These are phyloP conservation scores for Nymphaea colorata DNA, from an alignment of 164 flowering plant species.

Conservation along the genomic window DNA sequence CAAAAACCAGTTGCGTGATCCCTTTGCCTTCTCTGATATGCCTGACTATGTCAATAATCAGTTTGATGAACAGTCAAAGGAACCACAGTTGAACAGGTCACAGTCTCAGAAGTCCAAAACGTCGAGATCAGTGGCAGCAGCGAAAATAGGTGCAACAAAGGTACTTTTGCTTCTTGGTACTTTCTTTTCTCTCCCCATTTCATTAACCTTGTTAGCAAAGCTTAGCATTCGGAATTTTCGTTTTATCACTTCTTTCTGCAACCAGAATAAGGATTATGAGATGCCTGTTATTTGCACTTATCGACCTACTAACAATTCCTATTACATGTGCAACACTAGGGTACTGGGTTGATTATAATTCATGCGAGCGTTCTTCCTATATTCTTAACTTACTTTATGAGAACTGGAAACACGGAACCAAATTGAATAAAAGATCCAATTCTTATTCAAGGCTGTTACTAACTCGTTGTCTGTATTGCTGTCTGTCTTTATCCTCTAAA, in stretches of 20 bases:
- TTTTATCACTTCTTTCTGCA: not conserved
- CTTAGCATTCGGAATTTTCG: not conserved
- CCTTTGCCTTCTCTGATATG: constrained; percentile 28
- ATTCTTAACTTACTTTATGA: no score
- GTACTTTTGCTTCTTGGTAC: not conserved
- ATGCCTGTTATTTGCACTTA: not conserved
- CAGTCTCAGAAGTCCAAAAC: constrained; percentile 48
- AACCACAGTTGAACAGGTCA: constrained; percentile 54
- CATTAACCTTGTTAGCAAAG: no score
- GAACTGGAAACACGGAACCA: no score
- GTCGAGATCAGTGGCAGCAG: constrained; percentile 46
- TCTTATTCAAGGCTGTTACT: no score
- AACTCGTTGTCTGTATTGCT: no score
- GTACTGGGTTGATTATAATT: no score
- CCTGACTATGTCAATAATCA: not conserved
- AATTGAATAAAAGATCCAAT: no score
- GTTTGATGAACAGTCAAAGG: constrained; percentile 38
- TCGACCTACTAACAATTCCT: not conserved
- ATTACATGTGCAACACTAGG: no score
- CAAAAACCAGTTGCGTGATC: constrained; percentile 16
- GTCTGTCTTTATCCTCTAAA: no score
- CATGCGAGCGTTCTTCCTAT: no score
- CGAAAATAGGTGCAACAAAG: constrained; percentile 30
- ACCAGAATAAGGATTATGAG: not conserved
- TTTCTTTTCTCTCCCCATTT: not conserved